phyloP scores from a whole-genome alignment of 768 basidiomycete genomes.

The Lentinula detonsa region DNA sequence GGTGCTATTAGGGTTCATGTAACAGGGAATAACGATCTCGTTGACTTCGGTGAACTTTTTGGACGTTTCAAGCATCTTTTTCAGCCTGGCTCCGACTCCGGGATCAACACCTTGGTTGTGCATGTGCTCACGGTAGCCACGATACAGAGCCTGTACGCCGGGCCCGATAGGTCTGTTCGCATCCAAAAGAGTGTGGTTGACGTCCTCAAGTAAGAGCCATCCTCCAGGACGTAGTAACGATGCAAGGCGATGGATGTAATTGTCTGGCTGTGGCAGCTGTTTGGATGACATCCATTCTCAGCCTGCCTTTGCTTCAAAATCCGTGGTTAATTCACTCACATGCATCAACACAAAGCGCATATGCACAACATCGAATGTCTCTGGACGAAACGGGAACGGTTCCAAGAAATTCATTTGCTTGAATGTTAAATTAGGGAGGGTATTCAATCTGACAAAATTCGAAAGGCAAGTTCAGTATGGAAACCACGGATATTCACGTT shows the following conservation, averaged over 20 bases:
- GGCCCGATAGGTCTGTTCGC: background rate
- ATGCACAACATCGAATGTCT: background rate
- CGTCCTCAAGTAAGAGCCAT: conserved; percentile 3
- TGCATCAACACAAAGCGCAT: conserved; percentile 4
- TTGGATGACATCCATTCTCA: background rate
- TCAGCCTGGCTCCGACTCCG: background rate
- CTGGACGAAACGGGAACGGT: background rate
- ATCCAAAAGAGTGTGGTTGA: conserved; percentile 1
- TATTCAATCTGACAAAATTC: background rate
- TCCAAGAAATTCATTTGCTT: conserved; percentile 1
- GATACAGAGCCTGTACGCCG: background rate
- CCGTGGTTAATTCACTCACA: background rate
- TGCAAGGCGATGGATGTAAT: background rate
- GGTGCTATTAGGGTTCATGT: conserved; percentile 2
- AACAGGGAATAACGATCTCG: background rate
- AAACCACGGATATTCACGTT: too few species aligned
- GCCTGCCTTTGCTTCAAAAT: background rate
- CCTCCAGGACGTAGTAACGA: conserved; percentile 2
- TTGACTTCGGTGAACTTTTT: conserved; percentile 1
- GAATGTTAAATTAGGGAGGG: background rate
- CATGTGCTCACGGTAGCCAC: background rate
- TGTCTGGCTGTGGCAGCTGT: conserved; percentile 1
- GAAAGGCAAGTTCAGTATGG: background rate
- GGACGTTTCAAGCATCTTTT: background rate
- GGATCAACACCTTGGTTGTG: conserved; percentile 1